Evolutionary conservation across 148 eudicot species (phyloP).

Genomic region (Talinum fruticosum): DNA sequence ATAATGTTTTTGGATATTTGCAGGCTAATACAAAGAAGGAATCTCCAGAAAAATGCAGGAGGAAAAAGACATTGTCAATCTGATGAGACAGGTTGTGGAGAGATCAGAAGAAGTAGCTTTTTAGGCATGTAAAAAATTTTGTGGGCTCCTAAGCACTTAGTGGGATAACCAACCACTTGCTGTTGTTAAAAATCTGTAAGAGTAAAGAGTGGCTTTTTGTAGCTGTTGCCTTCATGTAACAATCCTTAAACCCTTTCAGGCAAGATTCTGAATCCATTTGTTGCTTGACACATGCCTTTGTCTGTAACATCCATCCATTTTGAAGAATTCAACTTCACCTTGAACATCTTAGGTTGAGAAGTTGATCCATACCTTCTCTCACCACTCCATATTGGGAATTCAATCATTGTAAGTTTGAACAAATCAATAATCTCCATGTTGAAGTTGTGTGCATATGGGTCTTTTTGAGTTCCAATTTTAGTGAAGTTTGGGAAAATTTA

Average conservation of each 20-base stretch:
- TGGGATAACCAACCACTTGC: slow-evolving; percentile 3
- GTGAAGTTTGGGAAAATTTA: not conserved
- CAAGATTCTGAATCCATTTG: slow-evolving; percentile 12
- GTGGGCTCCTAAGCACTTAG: not conserved
- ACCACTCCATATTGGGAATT: no score
- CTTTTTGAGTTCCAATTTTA: not conserved
- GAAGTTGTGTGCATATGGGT: not conserved
- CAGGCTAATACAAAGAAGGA: slow-evolving; percentile 3
- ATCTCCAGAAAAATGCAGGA: slow-evolving; percentile 11
- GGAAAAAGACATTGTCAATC: slow-evolving; percentile 21
- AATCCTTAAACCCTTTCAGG: slow-evolving; percentile 3
- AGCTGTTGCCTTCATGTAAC: not conserved
- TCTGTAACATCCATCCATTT: not conserved
- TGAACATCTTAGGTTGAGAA: not conserved
- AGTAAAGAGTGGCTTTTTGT: slow-evolving; percentile 5
- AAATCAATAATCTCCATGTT: not conserved
- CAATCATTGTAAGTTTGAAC: not conserved
- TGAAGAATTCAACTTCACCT: slow-evolving; percentile 15
- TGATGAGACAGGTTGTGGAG: not conserved
- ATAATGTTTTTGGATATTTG: slow-evolving; percentile 13
- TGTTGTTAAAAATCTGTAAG: not conserved
- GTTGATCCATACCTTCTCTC: not conserved
- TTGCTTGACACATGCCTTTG: slow-evolving; percentile 14
- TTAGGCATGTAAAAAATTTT: not conserved
- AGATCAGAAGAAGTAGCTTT: not conserved